phyloP scores from a whole-genome alignment of 2,329 filamentous ascomycete genomes.

The Phaeosphaeria sp. region DNA sequence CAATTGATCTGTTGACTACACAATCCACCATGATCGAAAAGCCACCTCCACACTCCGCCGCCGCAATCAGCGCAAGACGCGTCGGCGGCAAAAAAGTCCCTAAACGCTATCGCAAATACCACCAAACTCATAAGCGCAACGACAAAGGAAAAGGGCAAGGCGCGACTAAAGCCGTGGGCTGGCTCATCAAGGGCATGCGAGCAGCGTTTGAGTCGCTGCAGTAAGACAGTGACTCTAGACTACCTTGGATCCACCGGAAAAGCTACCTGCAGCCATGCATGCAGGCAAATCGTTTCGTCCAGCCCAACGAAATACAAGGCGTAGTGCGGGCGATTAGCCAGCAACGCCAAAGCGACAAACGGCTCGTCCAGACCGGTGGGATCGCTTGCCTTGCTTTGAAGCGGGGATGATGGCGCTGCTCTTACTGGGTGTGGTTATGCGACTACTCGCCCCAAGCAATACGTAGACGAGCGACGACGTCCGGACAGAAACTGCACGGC shows the following conservation, averaged over 20 bases:
- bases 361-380: neutral
- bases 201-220: constrained; percentile 8
- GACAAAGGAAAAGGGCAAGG: constrained; percentile 15
- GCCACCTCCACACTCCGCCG: constrained; percentile 14
- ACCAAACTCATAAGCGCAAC: constrained; percentile 5
- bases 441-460: neutral
- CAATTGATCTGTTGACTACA: neutral
- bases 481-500: neutral
- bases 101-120: constrained; percentile 24
- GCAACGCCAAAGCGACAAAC: neutral
- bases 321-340: neutral
- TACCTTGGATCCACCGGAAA: neutral
- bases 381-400: neutral
- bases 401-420: neutral
- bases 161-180: constrained; percentile 2
- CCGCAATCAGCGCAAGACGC: constrained; percentile 22
- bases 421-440: too few relatives aligned
- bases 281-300: neutral
- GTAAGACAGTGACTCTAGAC: neutral
- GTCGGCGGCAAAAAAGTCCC: constrained; percentile 21
- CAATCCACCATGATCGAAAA: neutral
- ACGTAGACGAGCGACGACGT: neutral
- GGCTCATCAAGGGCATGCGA: constrained; percentile 3
- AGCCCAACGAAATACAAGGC: neutral
- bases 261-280: neutral